Base-by-base conservation (phyloP, 805 yeast genomes). In the Ogataea ramenticola region DNA sequence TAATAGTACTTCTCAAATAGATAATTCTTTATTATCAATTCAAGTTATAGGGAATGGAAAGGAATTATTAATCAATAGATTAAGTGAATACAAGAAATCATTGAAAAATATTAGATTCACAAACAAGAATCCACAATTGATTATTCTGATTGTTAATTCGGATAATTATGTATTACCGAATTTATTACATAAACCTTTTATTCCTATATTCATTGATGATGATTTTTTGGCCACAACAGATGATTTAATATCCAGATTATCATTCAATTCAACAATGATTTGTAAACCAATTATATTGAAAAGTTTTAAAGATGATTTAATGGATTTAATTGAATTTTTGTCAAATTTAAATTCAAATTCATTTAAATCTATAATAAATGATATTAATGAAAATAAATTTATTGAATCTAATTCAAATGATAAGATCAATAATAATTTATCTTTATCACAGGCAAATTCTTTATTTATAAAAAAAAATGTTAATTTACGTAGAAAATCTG, bases 261-360 rank as follows among this genome's bases (percentile, higher is more conserved):
- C 30, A 5, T 46, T 42, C 36, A 42, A 43, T 21, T 33, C 47
- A 2, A 19, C 41, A 15, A 54, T 55, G 58, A 49, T 65, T n/a
- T 64, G 68, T 46, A 55, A 62, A 34, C 68, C 69, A 1, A 48
- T 65, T 7, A 40, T 37, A 30, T 42, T 65, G 38, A 48, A 50
- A 31, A 52, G 63, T 1, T 42, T 60, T 4, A 46, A 57, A 35
- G 61, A 60, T 45, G 66, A 64, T 40, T 46, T 65, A 32, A 56
- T 64, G 51, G 45, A 45, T 1, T 49, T 64, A 42, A 61, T 64
- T 41, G 61, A 64, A 42, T 60, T 62, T 33, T 51, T 65, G 9
- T 51, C 54, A 6, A 56, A 54, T 36, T 43, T 61, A 15, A 53
- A 60, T 20, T 34, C 51, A n/a, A 35, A 45, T n/a, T 45, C 46